Conservation (phyloP, 768 basidiomycete species). For the Mycena metata region DNA sequence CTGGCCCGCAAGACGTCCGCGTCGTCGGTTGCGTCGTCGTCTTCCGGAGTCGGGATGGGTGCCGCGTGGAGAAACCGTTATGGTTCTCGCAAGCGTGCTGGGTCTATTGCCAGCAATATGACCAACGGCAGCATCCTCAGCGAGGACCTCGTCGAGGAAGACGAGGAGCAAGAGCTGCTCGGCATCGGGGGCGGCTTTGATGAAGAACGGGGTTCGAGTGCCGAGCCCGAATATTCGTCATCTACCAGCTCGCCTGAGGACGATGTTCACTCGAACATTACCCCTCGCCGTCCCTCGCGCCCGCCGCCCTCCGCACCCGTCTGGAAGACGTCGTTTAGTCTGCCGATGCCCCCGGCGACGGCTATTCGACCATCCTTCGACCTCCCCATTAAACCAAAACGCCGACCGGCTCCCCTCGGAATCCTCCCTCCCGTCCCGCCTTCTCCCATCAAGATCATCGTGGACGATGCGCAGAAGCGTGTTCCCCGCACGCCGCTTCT, state of each 20-base stretch:
- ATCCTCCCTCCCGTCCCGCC: conserved; percentile 80
- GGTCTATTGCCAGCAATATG: conserved; percentile 78
- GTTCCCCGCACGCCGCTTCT: conserved; percentile 39
- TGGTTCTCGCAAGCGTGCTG: conserved; percentile 75
- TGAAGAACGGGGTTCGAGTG: conserved; percentile 52
- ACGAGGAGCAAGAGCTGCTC: conserved; percentile 81
- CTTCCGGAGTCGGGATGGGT: conserved; percentile 75
- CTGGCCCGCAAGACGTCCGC: conserved; percentile 79
- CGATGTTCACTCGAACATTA: conserved; percentile 47
- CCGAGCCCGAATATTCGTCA: conserved; percentile 54
- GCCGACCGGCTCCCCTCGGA: conserved; percentile 72
- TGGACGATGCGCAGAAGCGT: conserved; percentile 45
- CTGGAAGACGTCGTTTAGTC: conserved; percentile 70
- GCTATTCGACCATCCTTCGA: conserved; percentile 68
- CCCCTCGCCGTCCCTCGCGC: conserved; percentile 46
- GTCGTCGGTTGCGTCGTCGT: conserved; percentile 70
- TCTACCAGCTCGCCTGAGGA: conserved; percentile 62
- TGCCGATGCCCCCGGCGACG: conserved; percentile 66
- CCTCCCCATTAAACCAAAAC: conserved; percentile 63
- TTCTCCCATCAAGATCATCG: conserved; percentile 72
- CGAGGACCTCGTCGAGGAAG: conserved; percentile 86
- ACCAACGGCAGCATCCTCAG: conserved; percentile 76
- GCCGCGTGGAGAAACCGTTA: conserved; percentile 75
- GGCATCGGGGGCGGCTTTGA: conserved; percentile 78
- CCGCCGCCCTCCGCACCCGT: conserved; percentile 69